Percentiles rank a stretch among this genome's conserved stretches.
Conservation (phyloP, 805 yeast species). For the Wickerhamiella galacta region DNA sequence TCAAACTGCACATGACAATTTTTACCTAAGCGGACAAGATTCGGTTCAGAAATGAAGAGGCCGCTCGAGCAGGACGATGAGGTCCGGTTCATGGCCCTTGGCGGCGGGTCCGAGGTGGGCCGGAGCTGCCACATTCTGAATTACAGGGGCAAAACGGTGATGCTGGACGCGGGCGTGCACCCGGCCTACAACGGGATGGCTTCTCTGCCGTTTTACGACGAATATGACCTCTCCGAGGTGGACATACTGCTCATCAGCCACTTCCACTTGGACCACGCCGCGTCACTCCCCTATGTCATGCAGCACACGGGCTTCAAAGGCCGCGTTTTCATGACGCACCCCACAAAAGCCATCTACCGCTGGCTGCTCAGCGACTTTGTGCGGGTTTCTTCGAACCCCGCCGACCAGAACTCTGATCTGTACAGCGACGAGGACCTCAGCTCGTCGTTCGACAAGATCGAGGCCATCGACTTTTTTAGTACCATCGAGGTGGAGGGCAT, state of each 20-base stretch:
- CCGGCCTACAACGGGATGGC: constrained; percentile 86
- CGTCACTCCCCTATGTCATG: constrained; percentile 94
- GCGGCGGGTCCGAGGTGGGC: constrained; percentile 98
- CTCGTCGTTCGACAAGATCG: constrained; percentile 76
- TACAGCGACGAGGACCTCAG: constrained; percentile 84
- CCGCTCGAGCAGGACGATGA: constrained; percentile 20
- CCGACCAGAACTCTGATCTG: constrained; percentile 25
- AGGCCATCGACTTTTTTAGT: constrained; percentile 89
- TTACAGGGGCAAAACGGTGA: constrained; percentile 83
- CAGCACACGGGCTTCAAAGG: constrained; percentile 91
- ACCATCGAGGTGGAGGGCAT: constrained; percentile 90
- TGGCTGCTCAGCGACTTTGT: constrained; percentile 93
- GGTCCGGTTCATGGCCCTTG: constrained; percentile 68
- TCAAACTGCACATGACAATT: background rate
- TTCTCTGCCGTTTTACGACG: constrained; percentile 89
- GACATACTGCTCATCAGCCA: constrained; percentile 82
- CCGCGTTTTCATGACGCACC: constrained; percentile 96
- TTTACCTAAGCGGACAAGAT: background rate
- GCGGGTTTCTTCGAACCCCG: constrained; percentile 44
- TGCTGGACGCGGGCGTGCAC: constrained; percentile 97
- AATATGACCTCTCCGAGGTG: constrained; percentile 73
- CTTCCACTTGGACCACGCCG: constrained; percentile 96
- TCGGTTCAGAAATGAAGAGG: constrained; percentile 1
- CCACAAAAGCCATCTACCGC: constrained; percentile 92
- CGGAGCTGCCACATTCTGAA: constrained; percentile 86